Evolutionary conservation across 1,139 yeast genomes (phyloP), one percentile per base, ranked within the genome.

Genomic region (Geotrichum aggregatum): DNA sequence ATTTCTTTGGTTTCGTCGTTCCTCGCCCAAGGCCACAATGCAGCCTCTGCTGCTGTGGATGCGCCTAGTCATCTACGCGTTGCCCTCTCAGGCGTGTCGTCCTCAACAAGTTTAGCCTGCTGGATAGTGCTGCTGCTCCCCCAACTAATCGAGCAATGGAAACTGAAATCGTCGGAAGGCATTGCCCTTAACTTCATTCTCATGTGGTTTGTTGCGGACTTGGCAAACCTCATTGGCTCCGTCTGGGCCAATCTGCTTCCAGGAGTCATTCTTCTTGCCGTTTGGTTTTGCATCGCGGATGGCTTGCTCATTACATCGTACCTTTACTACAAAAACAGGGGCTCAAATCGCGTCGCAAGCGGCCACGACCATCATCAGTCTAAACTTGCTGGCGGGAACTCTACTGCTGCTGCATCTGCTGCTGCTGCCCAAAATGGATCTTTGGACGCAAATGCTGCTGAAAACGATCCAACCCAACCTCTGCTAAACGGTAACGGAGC

Each of bases 101-200:
- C 91, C 1, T 82, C 87, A 10, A 56, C 70, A n/a, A 64, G 67
- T 42, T 57, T 68, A 64, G 82, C 91, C 1, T 84, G 92, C 65
- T 87, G 92, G 92, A 78, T 87, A 22, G 91, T 86, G 13, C 71
- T 86, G 47, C 75, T 85, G 56, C 72, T 85, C 62, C 95, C 95
- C 1, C 95, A 87, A 67, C 75, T 86, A 44, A 77, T 86, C 38
- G 95, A 86, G 66, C 94, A 86, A 68, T 86, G 91, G 91, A 71
- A 86, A 55, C 71, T 82, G 51, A 83, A 84, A 64, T 79, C 87
- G 21, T 87, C 89, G 3, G 92, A 85, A 35, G 95, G 95, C 3
- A 80, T 86, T 21, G 83, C 94, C 33, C 76, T 84, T 39, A 79
- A 84, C 2, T 86, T 86, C 63, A 76, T 86, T 31, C 61, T 78